Evolutionary conservation across 2,329 filamentous ascomycete genomes (phyloP).

Genomic region (Sporothrix luriei): DNA sequence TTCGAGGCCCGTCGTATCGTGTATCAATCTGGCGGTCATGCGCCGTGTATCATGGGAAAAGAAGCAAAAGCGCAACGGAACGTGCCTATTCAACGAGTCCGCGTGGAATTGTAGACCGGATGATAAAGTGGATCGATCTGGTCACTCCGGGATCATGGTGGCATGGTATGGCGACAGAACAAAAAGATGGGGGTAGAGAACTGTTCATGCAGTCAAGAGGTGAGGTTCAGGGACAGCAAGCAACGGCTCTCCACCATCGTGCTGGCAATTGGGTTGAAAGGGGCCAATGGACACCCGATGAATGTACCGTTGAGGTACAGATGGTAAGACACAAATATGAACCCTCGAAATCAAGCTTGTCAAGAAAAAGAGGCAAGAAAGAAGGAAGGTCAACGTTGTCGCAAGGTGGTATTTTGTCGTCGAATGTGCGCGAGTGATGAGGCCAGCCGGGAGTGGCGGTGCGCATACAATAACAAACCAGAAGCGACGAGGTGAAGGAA

Average conservation of each 20-base stretch:
- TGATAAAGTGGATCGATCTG: constrained; percentile 1
- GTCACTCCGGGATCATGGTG: constrained; percentile 23
- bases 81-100: constrained; percentile 21
- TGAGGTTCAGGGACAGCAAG: background rate
- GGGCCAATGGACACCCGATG: background rate
- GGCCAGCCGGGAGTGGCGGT: constrained; percentile 15
- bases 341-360: background rate
- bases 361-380: background rate
- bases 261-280: background rate
- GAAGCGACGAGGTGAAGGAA: background rate
- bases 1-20: background rate
- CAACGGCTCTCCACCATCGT: constrained; percentile 15
- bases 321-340: background rate
- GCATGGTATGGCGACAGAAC: constrained; percentile 18
- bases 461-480: background rate
- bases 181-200: constrained; percentile 4
- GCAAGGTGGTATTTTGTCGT: constrained; percentile 5
- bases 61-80: background rate
- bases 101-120: background rate
- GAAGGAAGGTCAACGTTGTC: constrained; percentile 4
- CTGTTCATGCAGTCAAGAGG: constrained; percentile 5
- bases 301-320: background rate
- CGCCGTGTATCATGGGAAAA: background rate
- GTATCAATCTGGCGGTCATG: background rate
- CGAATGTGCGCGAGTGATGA: background rate